Conservation (phyloP, 768 basidiomycete genomes). For the Termitomyces heimii region DNA sequence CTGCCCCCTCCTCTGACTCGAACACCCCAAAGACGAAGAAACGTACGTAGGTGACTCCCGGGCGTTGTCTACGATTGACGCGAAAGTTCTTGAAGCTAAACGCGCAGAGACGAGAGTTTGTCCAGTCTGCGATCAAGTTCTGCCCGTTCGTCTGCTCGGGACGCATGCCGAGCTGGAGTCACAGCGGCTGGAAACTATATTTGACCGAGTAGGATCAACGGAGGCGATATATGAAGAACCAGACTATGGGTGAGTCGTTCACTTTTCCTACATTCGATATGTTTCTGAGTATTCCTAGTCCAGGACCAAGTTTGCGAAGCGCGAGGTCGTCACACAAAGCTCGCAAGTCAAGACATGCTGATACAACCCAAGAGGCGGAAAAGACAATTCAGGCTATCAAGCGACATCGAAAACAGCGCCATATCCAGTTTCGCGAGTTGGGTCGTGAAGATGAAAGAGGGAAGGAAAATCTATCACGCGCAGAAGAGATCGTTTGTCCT, state of each 20-base stretch:
- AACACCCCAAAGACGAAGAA: conserved; percentile 36
- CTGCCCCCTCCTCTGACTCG: conserved; percentile 22
- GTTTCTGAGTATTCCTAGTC: conserved; percentile 15
- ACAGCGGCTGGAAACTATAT: conserved; percentile 64
- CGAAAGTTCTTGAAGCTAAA: conserved; percentile 38
- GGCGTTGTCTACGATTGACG: not conserved
- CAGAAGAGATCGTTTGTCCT: conserved; percentile 54
- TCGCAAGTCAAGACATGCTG: conserved; percentile 30
- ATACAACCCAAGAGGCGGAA: conserved; percentile 32
- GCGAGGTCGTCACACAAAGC: conserved; percentile 34
- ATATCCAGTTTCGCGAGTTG: conserved; percentile 62
- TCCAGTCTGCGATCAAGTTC: conserved; percentile 67
- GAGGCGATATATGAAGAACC: conserved; percentile 49
- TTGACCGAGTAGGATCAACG: conserved; percentile 54
- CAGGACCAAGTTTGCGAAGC: conserved; percentile 28
- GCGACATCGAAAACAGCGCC: conserved; percentile 62
- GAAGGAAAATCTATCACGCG: conserved; percentile 23
- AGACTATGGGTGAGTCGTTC: conserved; percentile 43
- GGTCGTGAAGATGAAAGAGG: conserved; percentile 50
- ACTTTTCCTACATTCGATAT: not conserved
- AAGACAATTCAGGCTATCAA: conserved; percentile 61
- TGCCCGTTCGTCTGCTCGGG: conserved; percentile 67
- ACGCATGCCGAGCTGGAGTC: conserved; percentile 61
- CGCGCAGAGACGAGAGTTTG: conserved; percentile 72
- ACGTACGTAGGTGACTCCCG: conserved; percentile 29